Base-by-base conservation (phyloP, 2,329 filamentous ascomycete species). In the Pseudogymnoascus sp. region DNA sequence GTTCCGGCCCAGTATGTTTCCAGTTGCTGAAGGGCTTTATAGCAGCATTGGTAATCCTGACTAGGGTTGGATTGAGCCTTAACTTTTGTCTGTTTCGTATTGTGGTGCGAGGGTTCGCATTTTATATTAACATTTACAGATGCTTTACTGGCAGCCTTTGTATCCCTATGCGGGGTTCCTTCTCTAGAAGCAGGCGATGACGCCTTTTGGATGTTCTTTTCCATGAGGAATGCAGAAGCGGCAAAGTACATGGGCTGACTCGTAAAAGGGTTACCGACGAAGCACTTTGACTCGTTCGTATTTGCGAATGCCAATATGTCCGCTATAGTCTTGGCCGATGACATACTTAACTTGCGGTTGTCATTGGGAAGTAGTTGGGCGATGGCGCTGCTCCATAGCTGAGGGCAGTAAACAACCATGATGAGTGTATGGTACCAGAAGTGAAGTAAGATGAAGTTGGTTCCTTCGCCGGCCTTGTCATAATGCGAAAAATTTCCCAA, bases 211-310 rank as follows among this genome's bases (percentile, higher is more conserved):
- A 88, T 83, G 3, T 85, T 86, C 4, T 89, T 91, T 72, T 96
- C 91, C 77, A 91, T 91, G 14, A 96, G 77, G 69, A 96, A 96
- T 0, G 91, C 91, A 71, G 91, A 96, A 0, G 91, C 91, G 0
- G 91, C 91, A 65, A 96, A 93, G 69, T 96, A 96, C 71, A 96
- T 96, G 0, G 91, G 91, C 74, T 96, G 91, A 59, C 89, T 91
- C 0, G 90, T 95, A 68, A 96, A 96, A 0, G 91, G 91, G 65
- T 95, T 96, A 1, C 91, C 90, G 36, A 93, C 87, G 63, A 93
- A 91, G 69, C 91, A 93, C 73, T 90, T 92, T 0, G 89, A 86
- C 73, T 96, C 90, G 61, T 95, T 90, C 8, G 96, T 77, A 71
- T 96, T 90, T 0, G 91, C 90, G 73, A 96, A 96, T 0, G 89